Percentiles rank a stretch among this genome's conserved stretches.
phyloP scores from a whole-genome alignment of 345 rosid species.

The Combretum micranthum region DNA sequence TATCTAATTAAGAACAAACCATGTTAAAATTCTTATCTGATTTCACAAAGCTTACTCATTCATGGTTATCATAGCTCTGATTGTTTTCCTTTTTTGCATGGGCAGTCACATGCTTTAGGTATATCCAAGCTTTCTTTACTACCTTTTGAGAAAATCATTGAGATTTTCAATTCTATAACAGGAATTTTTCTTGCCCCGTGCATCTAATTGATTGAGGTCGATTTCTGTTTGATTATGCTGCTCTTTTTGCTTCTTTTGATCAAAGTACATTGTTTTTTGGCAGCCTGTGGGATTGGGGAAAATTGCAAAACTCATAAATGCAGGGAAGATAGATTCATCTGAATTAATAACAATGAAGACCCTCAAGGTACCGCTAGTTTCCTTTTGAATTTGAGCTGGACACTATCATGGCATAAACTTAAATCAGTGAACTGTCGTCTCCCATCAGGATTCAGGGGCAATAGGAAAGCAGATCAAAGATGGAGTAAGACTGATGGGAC shows the following conservation, averaged over 20 bases:
- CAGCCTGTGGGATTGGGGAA: slow-evolving; percentile 96
- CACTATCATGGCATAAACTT: slow-evolving; percentile 9
- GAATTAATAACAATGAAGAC: slow-evolving; percentile 94
- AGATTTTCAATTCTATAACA: no score
- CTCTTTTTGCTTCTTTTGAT: background rate
- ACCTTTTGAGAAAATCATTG: no score
- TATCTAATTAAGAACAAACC: background rate
- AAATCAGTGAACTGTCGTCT: background rate
- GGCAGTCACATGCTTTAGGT: no score
- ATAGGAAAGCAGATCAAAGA: slow-evolving; percentile 88
- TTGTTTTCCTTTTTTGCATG: no score
- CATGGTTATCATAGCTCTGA: no score
- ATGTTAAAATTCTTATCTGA: no score
- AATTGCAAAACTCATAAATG: slow-evolving; percentile 82
- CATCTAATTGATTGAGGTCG: no score
- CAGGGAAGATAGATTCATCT: slow-evolving; percentile 94
- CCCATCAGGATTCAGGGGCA: slow-evolving; percentile 61
- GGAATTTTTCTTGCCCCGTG: no score
- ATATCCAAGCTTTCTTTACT: no score
- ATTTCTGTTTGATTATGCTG: background rate
- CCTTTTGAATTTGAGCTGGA: background rate
- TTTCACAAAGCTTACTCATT: no score
- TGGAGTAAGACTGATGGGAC: slow-evolving; percentile 93
- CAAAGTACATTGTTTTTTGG: slow-evolving; percentile 9
- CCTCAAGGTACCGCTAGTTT: slow-evolving; percentile 51